Conservation (phyloP, 2,329 filamentous ascomycete genomes). For the Sclerotinia glacialis region DNA sequence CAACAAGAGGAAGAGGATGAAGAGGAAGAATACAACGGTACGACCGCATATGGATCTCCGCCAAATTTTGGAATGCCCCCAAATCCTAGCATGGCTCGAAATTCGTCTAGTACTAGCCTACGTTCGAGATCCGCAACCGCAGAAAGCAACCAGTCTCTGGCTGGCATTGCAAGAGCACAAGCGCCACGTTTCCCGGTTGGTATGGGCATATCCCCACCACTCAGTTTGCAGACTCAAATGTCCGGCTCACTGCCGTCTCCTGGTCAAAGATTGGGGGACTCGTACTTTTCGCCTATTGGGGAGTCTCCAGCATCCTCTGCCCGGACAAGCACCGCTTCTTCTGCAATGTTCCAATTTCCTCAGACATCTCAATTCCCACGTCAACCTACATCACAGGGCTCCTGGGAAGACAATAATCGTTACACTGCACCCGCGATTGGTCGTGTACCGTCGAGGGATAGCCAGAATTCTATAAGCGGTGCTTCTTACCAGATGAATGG, state of each 20-base stretch:
- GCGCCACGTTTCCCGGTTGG: constrained; percentile 67
- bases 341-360: constrained; percentile 57
- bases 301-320: constrained; percentile 73
- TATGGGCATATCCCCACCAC: constrained; percentile 45
- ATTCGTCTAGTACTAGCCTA: constrained; percentile 71
- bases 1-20: constrained; percentile 62
- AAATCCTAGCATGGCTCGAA: constrained; percentile 59
- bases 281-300: constrained; percentile 86
- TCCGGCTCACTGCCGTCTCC: constrained; percentile 41
- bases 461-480: constrained; percentile 55
- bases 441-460: constrained; percentile 75
- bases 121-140: constrained; percentile 73
- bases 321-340: constrained; percentile 49
- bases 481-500: constrained; percentile 57
- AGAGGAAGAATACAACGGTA: constrained; percentile 49
- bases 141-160: constrained; percentile 62
- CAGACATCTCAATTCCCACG: constrained; percentile 80
- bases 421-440: constrained; percentile 88
- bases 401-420: constrained; percentile 71
- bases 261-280: constrained; percentile 51
- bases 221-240: constrained; percentile 66
- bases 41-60: constrained; percentile 38
- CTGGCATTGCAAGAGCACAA: constrained; percentile 56
- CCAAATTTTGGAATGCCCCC: constrained; percentile 28
- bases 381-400: constrained; percentile 63